Conservation (phyloP, 2,329 filamentous ascomycete species). For the Colletotrichum viniferum region DNA sequence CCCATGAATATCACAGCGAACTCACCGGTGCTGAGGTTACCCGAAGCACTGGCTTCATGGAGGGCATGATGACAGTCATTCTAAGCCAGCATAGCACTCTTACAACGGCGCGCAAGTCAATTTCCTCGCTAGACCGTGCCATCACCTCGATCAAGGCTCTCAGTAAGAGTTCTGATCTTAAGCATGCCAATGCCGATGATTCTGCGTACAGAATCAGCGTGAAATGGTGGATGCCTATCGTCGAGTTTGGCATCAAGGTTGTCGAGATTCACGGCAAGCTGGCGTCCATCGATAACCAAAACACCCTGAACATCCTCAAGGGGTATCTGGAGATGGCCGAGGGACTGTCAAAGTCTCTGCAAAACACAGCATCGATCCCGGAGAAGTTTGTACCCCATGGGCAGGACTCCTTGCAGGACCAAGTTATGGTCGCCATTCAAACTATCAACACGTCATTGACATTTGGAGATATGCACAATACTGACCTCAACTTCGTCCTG, state of each 20-base stretch:
- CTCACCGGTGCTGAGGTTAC: constrained; percentile 80
- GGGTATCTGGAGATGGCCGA: constrained; percentile 54
- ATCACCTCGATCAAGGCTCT: constrained; percentile 21
- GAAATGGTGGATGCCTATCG: constrained; percentile 72
- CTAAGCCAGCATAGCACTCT: constrained; percentile 64
- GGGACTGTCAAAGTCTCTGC: constrained; percentile 44
- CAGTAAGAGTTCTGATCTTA: constrained; percentile 1
- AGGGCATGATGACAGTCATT: constrained; percentile 76
- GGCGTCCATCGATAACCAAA: constrained; percentile 54
- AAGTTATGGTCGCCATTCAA: background rate
- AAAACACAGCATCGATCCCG: constrained; percentile 54
- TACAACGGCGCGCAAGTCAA: constrained; percentile 38
- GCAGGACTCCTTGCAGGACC: constrained; percentile 31
- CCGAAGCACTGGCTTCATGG: constrained; percentile 83
- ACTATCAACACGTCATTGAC: background rate
- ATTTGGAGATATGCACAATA: constrained; percentile 29
- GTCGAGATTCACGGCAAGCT: constrained; percentile 71
- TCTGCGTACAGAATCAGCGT: constrained; percentile 33
- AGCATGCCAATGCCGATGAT: constrained; percentile 7
- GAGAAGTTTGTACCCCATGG: constrained; percentile 55
- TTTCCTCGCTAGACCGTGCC: constrained; percentile 30
- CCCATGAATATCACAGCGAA: constrained; percentile 81
- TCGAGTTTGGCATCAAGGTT: constrained; percentile 66
- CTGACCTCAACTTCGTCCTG: constrained; percentile 68
- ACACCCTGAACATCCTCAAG: constrained; percentile 48